Evolutionary conservation across 495 filamentous ascomycete species (phyloP), one percentile per base, ranked within the genome.

Genomic region (Chaetomium cochliodes): DNA sequence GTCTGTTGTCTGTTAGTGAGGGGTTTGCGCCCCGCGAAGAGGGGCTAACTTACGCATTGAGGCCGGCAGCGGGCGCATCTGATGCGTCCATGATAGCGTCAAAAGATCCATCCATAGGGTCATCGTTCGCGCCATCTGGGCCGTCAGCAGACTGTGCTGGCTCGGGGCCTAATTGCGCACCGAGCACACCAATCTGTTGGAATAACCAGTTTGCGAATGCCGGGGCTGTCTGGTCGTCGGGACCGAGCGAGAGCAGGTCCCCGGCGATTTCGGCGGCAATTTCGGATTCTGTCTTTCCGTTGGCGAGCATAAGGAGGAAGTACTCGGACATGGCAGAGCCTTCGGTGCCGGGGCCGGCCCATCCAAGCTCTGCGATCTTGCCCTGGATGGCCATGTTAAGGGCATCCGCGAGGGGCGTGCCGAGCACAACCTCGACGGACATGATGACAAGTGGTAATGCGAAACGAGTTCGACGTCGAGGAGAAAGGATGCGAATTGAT

Each of bases 321-420:
- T 97, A 98, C 77, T 98, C 94, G 49, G 91, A 88, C 63, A 98
- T 82, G 15, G 92, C 90, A 18, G 89, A 87, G 70, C 91, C 93
- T 72, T 93, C 91, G 66, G 84, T 82, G 63, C 86, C 88, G 49
- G 88, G 90, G 51, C 88, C 86, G 50, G 86, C 90, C 94, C 93
- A 97, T 62, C 92, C 92, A 62, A 93, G 88, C 75, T 98, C 93
- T n/a, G 92, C 87, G 68, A 98, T 78, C 77, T 97, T 97, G n/a
- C 90, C 88, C 74, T 93, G 90, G 58, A 97, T 90, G 47, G 84
- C 88, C 75, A 80, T 80, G 71, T 87, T 89, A 51, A 98, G 83
- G 39, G 91, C 88, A 63, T 90, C 86, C 65, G 92, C 92, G 60
- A 98, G 81, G 23, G 92, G 90, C 72, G 90, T 89, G 66, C 85